Evolutionary conservation across 2,329 filamentous ascomycete species (phyloP).

Genomic region (Pseudocercospora crystallina): DNA sequence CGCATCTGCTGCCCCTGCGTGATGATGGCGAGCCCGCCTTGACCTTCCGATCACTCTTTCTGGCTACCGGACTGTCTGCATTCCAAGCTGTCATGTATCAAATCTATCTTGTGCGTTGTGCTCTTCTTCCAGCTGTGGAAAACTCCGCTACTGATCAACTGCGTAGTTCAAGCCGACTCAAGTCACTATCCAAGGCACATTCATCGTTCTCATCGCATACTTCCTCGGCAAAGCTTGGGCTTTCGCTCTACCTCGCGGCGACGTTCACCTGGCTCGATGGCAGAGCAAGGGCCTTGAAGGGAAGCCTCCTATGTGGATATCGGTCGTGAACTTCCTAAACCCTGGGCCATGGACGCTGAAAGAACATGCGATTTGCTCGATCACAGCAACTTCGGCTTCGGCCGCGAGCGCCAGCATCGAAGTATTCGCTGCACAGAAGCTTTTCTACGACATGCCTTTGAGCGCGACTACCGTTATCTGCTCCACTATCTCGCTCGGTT

Average conservation of each 20-base stretch:
- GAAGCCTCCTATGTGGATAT: slow-evolving; percentile 44
- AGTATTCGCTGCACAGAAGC: slow-evolving; percentile 40
- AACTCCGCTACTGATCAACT: not conserved
- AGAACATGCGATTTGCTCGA: slow-evolving; percentile 47
- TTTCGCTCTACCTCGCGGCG: slow-evolving; percentile 52
- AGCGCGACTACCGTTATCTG: slow-evolving; percentile 50
- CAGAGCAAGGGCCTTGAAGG: slow-evolving; percentile 43
- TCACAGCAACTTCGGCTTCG: slow-evolving; percentile 27
- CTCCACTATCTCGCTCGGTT: slow-evolving; percentile 53
- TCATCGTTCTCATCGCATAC: slow-evolving; percentile 59
- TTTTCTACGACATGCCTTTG: slow-evolving; percentile 54
- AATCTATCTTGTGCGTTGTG: slow-evolving; percentile 52
- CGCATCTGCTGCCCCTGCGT: slow-evolving; percentile 51
- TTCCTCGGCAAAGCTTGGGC: slow-evolving; percentile 55
- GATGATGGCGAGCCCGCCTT: slow-evolving; percentile 55
- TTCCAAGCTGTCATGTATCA: slow-evolving; percentile 59
- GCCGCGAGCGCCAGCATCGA: slow-evolving; percentile 45
- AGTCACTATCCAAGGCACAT: slow-evolving; percentile 53
- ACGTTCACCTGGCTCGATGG: slow-evolving; percentile 52
- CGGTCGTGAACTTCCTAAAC: slow-evolving; percentile 49
- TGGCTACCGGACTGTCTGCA: slow-evolving; percentile 51
- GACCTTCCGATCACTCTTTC: slow-evolving; percentile 54
- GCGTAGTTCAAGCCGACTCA: slow-evolving; percentile 54
- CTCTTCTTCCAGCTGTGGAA: not conserved
- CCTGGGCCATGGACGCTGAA: slow-evolving; percentile 55